Evolutionary conservation across 2,329 filamentous ascomycete species (phyloP).

Genomic region (Aotearoamyces nothofagi): DNA sequence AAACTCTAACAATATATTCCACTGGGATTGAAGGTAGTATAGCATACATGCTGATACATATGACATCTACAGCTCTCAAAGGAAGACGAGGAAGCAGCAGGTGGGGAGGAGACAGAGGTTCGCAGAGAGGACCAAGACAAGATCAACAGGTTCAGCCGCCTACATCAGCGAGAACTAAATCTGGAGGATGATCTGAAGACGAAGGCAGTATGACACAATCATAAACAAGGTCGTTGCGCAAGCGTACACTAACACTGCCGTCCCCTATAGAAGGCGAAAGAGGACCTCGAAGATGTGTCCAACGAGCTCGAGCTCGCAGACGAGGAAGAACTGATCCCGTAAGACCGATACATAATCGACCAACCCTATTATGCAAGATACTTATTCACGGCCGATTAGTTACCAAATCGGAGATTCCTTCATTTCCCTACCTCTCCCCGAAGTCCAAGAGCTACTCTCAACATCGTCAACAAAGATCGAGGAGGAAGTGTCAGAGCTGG

Average conservation of each 20-base stretch:
- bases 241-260: neutral
- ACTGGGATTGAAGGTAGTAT: neutral
- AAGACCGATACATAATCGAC: too few relatives aligned
- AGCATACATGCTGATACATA: too few relatives aligned
- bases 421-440: constrained; percentile 67
- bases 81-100: constrained; percentile 67
- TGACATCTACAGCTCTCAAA: constrained; percentile 57
- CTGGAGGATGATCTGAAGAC: constrained; percentile 67
- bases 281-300: constrained; percentile 87
- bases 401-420: constrained; percentile 97
- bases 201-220: constrained; percentile 48
- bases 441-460: constrained; percentile 76
- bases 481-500: constrained; percentile 56
- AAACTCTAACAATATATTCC: constrained; percentile 3
- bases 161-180: constrained; percentile 72
- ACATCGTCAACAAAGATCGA: constrained; percentile 60
- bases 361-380: too few relatives aligned
- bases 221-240: neutral
- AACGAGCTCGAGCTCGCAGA: constrained; percentile 88
- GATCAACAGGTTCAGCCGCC: constrained; percentile 92
- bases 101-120: constrained; percentile 76
- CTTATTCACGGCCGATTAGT: constrained; percentile 28
- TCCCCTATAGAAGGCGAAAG: constrained; percentile 82
- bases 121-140: constrained; percentile 95
- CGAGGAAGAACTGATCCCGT: constrained; percentile 89